Conservation (phyloP, 2,329 filamentous ascomycete genomes). For the Herpotrichia juniperi region DNA sequence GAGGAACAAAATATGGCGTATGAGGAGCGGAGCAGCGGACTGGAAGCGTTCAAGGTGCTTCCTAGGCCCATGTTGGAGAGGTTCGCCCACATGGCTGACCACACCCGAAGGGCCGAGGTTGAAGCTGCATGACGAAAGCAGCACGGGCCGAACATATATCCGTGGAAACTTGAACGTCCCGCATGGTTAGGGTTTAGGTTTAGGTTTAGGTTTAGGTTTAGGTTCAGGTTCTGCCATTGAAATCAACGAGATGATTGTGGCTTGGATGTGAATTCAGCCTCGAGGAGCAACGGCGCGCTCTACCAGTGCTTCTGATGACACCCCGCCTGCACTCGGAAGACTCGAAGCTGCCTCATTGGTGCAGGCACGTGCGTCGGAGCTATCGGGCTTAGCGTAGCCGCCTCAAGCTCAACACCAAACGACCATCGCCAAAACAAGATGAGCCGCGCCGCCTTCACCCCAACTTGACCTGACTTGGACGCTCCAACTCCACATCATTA, state of each 20-base stretch:
- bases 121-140: constrained; percentile 13
- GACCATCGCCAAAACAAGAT: constrained; percentile 15
- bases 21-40: constrained; percentile 16
- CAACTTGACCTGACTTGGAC: neutral
- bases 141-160: neutral
- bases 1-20: constrained; percentile 9
- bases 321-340: too few species aligned
- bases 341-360: neutral
- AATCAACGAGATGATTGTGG: too few species aligned
- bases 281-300: too few species aligned
- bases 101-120: constrained; percentile 42
- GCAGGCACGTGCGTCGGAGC: constrained; percentile 24
- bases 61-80: constrained; percentile 29
- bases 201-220: too few species aligned
- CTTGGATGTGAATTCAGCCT: too few species aligned
- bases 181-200: too few species aligned
- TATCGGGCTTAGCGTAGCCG: constrained; percentile 6
- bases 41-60: constrained; percentile 10
- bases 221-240: too few species aligned
- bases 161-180: neutral
- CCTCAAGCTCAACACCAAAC: constrained; percentile 27
- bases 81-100: constrained; percentile 33
- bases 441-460: constrained; percentile 3
- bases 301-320: too few species aligned
- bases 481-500: neutral